A percentile compares a stretch with the other conserved stretches of the same genome.
These are phyloP conservation scores for Populus trichocarpa DNA, from an alignment of 441 rosid species.

Conservation along the genomic window DNA sequence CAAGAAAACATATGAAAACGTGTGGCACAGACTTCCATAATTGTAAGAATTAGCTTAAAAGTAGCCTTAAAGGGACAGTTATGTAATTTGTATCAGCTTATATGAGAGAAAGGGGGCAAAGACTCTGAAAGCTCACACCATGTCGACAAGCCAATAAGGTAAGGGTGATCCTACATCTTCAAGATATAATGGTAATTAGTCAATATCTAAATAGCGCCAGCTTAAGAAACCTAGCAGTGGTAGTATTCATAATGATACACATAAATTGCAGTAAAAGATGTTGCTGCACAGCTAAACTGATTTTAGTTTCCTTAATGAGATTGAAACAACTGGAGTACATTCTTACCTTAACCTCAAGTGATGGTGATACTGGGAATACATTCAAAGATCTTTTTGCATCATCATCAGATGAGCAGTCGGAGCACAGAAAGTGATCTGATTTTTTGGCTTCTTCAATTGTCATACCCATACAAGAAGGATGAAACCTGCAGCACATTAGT, in stretches of 20 bases:
- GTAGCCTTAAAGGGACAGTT: background rate
- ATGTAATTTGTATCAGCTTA: background rate
- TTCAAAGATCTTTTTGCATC: conserved; percentile 59
- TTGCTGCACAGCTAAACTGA: background rate
- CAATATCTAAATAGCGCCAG: background rate
- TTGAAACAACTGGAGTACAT: background rate
- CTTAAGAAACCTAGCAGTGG: background rate
- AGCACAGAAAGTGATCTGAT: conserved; percentile 73
- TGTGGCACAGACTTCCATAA: background rate
- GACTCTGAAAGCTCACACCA: background rate
- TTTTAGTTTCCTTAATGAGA: background rate
- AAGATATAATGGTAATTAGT: background rate
- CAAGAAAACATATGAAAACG: background rate
- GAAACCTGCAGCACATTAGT: conserved; percentile 40
- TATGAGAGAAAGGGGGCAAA: background rate
- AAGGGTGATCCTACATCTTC: background rate
- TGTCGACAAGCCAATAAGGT: background rate
- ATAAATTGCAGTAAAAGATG: background rate
- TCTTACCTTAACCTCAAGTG: conserved; percentile 63
- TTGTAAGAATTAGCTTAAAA: background rate
- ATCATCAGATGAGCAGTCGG: conserved; percentile 70
- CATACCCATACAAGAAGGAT: conserved; percentile 71
- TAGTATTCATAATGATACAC: background rate
- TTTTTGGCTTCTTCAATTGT: conserved; percentile 84
- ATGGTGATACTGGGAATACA: conserved; percentile 48